These are phyloP conservation scores for Tylopilus plumbeoviolaceoides DNA, from an alignment of 768 basidiomycete genomes.

Conservation along the genomic window DNA sequence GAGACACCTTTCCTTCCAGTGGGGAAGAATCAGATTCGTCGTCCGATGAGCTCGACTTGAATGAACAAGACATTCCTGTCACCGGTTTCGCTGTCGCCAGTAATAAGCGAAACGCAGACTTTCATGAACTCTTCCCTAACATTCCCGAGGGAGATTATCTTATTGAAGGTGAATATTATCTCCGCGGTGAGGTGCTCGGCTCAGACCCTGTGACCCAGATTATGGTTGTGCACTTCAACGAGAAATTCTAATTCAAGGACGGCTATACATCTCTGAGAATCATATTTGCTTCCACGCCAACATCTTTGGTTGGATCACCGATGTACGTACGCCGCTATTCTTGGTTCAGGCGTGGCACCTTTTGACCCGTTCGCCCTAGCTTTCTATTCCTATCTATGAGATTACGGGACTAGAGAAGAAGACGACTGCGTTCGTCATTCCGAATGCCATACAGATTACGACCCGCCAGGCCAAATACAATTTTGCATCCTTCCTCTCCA, in stretches of 20 bases:
- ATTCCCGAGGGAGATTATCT: conserved; percentile 96
- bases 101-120: conserved; percentile 90
- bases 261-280: conserved; percentile 96
- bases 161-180: conserved; percentile 75
- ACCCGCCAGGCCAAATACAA: conserved; percentile 83
- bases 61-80: conserved; percentile 74
- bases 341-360: background rate
- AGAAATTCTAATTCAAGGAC: conserved; percentile 94
- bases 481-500: conserved; percentile 93
- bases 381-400: conserved; percentile 85
- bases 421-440: conserved; percentile 97
- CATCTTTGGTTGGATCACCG: conserved; percentile 98
- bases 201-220: conserved; percentile 46
- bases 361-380: conserved; percentile 39
- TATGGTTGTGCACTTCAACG: conserved; percentile 97
- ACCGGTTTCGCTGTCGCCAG: conserved; percentile 98
- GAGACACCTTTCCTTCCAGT: conserved; percentile 23
- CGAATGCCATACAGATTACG: conserved; percentile 90
- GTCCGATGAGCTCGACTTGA: conserved; percentile 33
- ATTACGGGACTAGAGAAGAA: conserved; percentile 87
- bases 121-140: conserved; percentile 86
- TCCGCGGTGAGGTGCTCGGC: background rate
- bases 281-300: conserved; percentile 99
- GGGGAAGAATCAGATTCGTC: conserved; percentile 31
- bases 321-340: conserved; percentile 51